These are phyloP conservation scores for Helicocarpus griseus DNA, from an alignment of 2,329 filamentous ascomycete genomes.

Conservation along the genomic window DNA sequence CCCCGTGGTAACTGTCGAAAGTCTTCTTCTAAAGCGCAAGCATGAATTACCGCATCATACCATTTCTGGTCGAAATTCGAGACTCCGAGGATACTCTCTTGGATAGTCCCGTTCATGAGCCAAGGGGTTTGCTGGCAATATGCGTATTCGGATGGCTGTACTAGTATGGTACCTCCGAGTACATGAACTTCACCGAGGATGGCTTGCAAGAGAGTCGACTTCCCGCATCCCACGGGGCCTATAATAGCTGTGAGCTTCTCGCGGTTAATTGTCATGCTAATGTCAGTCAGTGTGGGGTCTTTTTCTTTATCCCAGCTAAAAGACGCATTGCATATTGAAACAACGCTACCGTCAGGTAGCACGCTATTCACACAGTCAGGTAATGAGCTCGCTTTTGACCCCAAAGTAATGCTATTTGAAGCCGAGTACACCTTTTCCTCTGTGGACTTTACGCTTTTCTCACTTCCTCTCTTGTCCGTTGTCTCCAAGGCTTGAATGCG, in stretches of 20 bases:
- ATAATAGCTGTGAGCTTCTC: constrained; percentile 40
- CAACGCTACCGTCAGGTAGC: constrained; percentile 18
- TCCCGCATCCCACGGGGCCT: constrained; percentile 44
- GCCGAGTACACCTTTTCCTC: neutral
- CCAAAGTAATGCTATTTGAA: neutral
- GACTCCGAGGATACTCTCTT: constrained; percentile 31
- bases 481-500: neutral
- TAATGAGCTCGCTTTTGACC: neutral
- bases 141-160: constrained; percentile 25
- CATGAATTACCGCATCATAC: constrained; percentile 28
- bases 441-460: neutral
- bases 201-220: constrained; percentile 41
- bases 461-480: neutral
- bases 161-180: constrained; percentile 24
- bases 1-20: constrained; percentile 30
- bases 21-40: constrained; percentile 31
- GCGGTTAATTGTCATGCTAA: constrained; percentile 32
- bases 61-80: constrained; percentile 27
- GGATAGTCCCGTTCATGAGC: constrained; percentile 33
- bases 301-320: constrained; percentile 40
- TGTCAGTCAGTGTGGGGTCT: constrained; percentile 30
- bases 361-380: constrained; percentile 1
- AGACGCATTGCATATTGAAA: constrained; percentile 35
- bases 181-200: constrained; percentile 36
- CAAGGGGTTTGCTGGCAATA: constrained; percentile 35